Percentiles rank a stretch among this genome's conserved stretches.
These are phyloP conservation scores for Polyplosphaeria fusca DNA, from an alignment of 495 filamentous ascomycete genomes.

Conservation along the genomic window DNA sequence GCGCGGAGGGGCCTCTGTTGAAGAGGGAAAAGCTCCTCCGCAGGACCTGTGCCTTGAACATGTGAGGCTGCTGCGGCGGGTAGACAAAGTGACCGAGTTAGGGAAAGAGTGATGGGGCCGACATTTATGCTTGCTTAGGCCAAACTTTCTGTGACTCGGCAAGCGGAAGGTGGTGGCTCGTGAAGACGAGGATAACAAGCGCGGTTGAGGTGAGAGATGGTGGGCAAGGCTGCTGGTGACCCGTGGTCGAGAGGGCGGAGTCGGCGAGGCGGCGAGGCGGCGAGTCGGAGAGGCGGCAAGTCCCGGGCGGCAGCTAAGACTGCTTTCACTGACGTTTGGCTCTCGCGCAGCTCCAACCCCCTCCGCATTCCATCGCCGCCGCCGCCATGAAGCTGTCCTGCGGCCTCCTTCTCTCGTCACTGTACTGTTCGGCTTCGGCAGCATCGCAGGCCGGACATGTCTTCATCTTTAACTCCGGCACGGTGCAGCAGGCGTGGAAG, in stretches of 20 bases:
- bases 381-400: conserved; percentile 34
- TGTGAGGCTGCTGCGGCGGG: conserved; percentile 12
- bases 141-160: no score
- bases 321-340: conserved; percentile 1
- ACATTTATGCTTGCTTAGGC: no score
- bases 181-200: no score
- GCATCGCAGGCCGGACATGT: conserved; percentile 27
- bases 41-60: conserved; percentile 29
- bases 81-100: neutral
- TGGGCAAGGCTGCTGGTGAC: no score
- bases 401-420: conserved; percentile 20
- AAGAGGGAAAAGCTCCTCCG: conserved; percentile 28
- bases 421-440: conserved; percentile 16
- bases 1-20: conserved; percentile 1
- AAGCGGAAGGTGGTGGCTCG: no score
- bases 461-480: conserved; percentile 33
- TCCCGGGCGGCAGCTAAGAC: neutral
- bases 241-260: no score
- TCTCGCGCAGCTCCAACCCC: conserved; percentile 11
- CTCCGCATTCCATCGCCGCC: neutral
- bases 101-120: neutral
- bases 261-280: no score
- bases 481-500: neutral
- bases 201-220: no score
- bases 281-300: conserved; percentile 1